phyloP scores from a whole-genome alignment of 2,329 filamentous ascomycete species.

The Talaromyces funiculosus region DNA sequence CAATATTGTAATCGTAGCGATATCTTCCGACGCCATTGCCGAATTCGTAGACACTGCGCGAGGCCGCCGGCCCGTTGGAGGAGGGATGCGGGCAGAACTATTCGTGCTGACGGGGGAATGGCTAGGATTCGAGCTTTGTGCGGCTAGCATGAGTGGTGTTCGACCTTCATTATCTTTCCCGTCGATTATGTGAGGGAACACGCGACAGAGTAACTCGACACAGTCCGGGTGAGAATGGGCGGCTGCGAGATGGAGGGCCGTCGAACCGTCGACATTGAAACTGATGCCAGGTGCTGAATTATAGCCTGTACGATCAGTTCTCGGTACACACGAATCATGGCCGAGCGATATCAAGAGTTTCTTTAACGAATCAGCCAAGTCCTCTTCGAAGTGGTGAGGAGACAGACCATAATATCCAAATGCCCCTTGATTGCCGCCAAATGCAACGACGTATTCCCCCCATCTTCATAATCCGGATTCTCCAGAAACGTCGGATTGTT shows the following conservation, averaged over 20 bases:
- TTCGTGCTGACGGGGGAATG: constrained; percentile 11
- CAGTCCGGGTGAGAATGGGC: constrained; percentile 64
- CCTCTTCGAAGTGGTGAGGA: not conserved
- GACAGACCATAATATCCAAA: constrained; percentile 55
- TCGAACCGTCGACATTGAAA: constrained; percentile 73
- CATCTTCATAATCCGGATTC: constrained; percentile 70
- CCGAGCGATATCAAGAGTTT: constrained; percentile 65
- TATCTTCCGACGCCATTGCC: constrained; percentile 23
- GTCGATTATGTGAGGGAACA: constrained; percentile 58
- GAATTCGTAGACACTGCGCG: constrained; percentile 16
- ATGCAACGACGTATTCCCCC: constrained; percentile 79
- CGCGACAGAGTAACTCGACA: constrained; percentile 63
- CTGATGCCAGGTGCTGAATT: constrained; percentile 51
- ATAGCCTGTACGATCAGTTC: constrained; percentile 23
- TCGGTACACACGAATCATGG: constrained; percentile 57
- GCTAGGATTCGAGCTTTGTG: constrained; percentile 22
- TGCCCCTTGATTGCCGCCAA: constrained; percentile 70
- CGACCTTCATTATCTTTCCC: constrained; percentile 62
- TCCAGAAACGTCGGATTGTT: constrained; percentile 66
- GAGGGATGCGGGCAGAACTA: constrained; percentile 18
- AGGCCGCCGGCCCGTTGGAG: constrained; percentile 8
- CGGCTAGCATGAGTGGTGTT: constrained; percentile 41
- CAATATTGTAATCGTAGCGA: constrained; percentile 23
- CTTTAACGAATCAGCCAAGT: constrained; percentile 22
- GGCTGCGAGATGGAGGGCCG: constrained; percentile 74